Evolutionary conservation across 108 stramenopile genomes (phyloP), one percentile per base, ranked within the genome.

Genomic region (Conticribra guillardii): DNA sequence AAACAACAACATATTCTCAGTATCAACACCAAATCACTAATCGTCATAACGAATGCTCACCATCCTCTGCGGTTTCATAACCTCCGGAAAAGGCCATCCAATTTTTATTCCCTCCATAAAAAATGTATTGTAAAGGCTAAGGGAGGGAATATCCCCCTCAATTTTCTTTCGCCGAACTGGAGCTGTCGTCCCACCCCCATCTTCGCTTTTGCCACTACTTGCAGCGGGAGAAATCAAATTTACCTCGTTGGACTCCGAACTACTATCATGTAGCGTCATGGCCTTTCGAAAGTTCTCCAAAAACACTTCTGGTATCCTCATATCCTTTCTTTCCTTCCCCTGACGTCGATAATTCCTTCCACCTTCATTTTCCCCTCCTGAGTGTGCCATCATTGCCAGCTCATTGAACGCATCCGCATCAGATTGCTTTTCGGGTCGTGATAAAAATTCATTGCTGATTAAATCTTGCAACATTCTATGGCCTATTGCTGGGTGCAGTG

Each of bases 61-160:
- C n/a, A n/a, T n/a, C n/a, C n/a, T n/a, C 57, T 92, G 91, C 1
- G 91, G 91, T 18, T 60, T 64, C 74, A 89, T 73, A 29, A 93
- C 73, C 24, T 48, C 53, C 1, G 89, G 84, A 68, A 71, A 93
- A 2, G 87, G 89, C 87, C 89, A 93, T 2, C 89, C 91, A 47
- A 93, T 89, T 29, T 71, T 60, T 2, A 88, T 71, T 5, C 88
- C 87, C 50, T 85, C 78, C 21, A 88, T 76, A 64, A 86, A 88
- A 75, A 85, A 82, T 9, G 83, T 62, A 16, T 60, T 60, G 34
- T 88, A 82, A n/a, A 87, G 60, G 3, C 63, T 49, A 23, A 91
- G 64, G 22, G 72, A 52, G 4, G 82, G 74, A 16, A 91, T 81
- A 34, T 91, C 90, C 24, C 90, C 90, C 21, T 88, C 86, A 76